Conservation (phyloP, 2,329 filamentous ascomycete species). For the Fusarium zealandicum region DNA sequence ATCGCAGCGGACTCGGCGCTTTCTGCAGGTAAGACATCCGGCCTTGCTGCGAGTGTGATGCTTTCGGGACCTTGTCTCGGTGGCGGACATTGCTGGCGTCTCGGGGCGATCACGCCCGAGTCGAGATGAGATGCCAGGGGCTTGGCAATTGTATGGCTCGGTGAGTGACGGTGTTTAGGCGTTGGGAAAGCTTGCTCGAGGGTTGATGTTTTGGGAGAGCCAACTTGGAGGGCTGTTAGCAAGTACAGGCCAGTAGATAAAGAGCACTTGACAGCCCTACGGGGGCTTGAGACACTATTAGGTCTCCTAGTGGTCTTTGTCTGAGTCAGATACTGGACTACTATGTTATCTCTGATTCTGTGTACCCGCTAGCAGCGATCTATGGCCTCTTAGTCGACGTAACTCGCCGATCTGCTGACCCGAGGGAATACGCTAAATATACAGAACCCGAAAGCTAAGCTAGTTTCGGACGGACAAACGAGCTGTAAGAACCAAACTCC, state of each 20-base stretch:
- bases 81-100: background rate
- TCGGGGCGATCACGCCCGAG: background rate
- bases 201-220: background rate
- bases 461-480: conserved; percentile 33
- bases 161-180: background rate
- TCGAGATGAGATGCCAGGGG: background rate
- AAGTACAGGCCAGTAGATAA: background rate
- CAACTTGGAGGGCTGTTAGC: background rate
- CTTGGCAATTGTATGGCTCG: background rate
- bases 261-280: background rate
- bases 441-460: conserved; percentile 16
- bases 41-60: conserved; percentile 33
- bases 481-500: conserved; percentile 10
- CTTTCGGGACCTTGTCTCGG: conserved; percentile 18
- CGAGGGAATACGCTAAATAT: background rate
- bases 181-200: background rate
- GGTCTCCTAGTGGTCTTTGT: too few species aligned
- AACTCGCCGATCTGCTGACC: conserved; percentile 5
- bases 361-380: background rate
- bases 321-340: too few species aligned
- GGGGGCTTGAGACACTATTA: background rate
- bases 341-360: background rate
- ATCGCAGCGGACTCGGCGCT: conserved; percentile 35
- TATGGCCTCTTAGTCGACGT: background rate
- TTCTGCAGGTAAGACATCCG: conserved; percentile 35